Percentiles rank a stretch among this genome's conserved stretches.
phyloP scores from a whole-genome alignment of 768 basidiomycete genomes.

The Boletus fagicola region DNA sequence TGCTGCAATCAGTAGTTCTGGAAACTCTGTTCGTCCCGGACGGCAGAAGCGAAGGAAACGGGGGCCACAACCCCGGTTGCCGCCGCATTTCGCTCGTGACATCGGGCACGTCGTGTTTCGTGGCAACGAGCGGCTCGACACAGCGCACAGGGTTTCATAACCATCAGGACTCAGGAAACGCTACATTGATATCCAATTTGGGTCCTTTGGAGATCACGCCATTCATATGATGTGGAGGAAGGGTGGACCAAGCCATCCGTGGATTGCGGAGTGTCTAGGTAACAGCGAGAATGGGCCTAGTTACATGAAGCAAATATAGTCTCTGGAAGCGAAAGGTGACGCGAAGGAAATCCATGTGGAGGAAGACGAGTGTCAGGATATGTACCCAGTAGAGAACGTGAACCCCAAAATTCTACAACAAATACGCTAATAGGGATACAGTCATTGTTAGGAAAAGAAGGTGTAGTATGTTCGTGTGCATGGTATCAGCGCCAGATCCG shows the following conservation, averaged over 20 bases:
- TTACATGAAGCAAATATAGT: background rate
- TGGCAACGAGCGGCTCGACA: constrained; percentile 51
- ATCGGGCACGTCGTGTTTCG: constrained; percentile 67
- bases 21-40: background rate
- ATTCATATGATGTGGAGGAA: background rate
- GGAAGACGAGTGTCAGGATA: background rate
- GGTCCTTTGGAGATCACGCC: background rate
- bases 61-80: constrained; percentile 36
- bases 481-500: constrained; percentile 19
- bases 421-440: constrained; percentile 16
- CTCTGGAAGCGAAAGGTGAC: background rate
- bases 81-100: constrained; percentile 61
- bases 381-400: background rate
- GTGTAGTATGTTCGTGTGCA: constrained; percentile 14
- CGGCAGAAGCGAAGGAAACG: constrained; percentile 20
- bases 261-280: background rate
- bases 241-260: constrained; percentile 1
- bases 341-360: background rate
- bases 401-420: constrained; percentile 18
- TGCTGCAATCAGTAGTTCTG: background rate
- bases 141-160: background rate
- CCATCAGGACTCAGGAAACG: background rate
- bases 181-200: background rate
- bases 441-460: constrained; percentile 18
- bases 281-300: background rate